A percentile compares a stretch with the other conserved stretches of the same genome.
These are phyloP conservation scores for Komagataella populi DNA, from an alignment of 805 yeast genomes.

Conservation along the genomic window DNA sequence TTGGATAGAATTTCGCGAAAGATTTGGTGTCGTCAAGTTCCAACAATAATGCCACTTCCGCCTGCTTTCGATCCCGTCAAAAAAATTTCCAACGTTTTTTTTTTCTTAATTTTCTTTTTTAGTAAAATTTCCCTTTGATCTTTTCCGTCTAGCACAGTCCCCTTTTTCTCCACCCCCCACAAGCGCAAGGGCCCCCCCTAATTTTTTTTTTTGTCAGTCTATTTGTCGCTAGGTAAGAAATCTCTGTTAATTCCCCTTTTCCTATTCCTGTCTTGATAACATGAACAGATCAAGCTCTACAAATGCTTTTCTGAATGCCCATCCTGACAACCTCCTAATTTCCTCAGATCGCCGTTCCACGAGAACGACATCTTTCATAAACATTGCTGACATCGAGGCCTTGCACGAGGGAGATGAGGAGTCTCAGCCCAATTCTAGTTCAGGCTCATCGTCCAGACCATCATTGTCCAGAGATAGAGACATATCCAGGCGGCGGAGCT, in stretches of 20 bases:
- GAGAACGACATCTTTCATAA: conserved; percentile 1
- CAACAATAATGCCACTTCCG: not conserved
- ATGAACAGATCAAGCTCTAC: not conserved
- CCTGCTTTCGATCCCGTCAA: not conserved
- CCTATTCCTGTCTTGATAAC: not conserved
- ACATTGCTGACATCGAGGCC: not conserved
- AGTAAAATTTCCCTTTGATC: not conserved
- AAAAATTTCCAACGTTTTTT: not conserved
- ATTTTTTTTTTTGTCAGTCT: not conserved
- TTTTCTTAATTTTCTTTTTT: not conserved
- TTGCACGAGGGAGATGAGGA: not conserved
- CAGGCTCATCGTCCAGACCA: not conserved
- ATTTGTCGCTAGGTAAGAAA: not conserved
- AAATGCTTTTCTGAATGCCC: not conserved
- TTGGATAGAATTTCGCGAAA: not conserved
- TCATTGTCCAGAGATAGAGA: not conserved
- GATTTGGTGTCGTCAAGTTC: not conserved
- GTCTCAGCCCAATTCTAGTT: not conserved
- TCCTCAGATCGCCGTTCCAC: conserved; percentile 2
- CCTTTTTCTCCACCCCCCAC: not conserved
- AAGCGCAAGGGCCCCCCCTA: not conserved
- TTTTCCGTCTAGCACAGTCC: not conserved
- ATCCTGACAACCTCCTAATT: conserved; percentile 1
- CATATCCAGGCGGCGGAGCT: not conserved
- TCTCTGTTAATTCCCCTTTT: not conserved